Base-by-base conservation (phyloP, 345 rosid species). In the Sapria himalayana region DNA sequence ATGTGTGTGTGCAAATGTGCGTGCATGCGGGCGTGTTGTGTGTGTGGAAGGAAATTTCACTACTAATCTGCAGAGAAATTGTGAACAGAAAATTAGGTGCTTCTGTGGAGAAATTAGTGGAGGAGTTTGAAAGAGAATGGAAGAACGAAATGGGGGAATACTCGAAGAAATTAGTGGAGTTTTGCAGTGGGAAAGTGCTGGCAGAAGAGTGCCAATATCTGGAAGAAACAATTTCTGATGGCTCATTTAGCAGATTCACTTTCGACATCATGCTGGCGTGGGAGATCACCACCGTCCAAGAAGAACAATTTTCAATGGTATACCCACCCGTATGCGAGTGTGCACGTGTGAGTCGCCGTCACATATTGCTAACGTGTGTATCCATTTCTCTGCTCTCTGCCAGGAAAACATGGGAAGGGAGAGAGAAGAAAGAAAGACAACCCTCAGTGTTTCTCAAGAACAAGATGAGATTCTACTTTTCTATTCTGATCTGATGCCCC, bases 191-290 rank as follows among this genome's bases (percentile, higher is more conserved):
- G 15, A 79, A 74, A 41, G 70, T 61, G 20, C 48, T 67, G 9
- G 25, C 13, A n/a, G 41, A 43, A 11, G 44, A 70, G 50, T 68
- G 84, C 49, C 57, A 56, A 40, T 62, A 54, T 52, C 56, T 79
- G 15, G 57, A 55, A 46, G 86, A 67, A 52, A 74, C 60, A 40
- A 69, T 79, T 0, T 51, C 34, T 11, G 80, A 79, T 63, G 93
- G 78, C 17, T 70, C 77, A 2, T 76, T 76, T 43, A 63, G 73
- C 29, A 62, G 82, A 39, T 49, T 79, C 50, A 68, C 93, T 1
- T 82, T 72, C 22, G 84, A 89, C 50, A 63, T 73, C 64, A 89
- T 89, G 98, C 70, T 72, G 33, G 85, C 98, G 0, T 76, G 94
- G 94, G 81, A 79, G 62, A 67, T 54, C 39, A 93, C 94, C 22